phyloP scores from a whole-genome alignment of 1,284 basidiomycete species.

The Microbotryomycetes sp. region DNA sequence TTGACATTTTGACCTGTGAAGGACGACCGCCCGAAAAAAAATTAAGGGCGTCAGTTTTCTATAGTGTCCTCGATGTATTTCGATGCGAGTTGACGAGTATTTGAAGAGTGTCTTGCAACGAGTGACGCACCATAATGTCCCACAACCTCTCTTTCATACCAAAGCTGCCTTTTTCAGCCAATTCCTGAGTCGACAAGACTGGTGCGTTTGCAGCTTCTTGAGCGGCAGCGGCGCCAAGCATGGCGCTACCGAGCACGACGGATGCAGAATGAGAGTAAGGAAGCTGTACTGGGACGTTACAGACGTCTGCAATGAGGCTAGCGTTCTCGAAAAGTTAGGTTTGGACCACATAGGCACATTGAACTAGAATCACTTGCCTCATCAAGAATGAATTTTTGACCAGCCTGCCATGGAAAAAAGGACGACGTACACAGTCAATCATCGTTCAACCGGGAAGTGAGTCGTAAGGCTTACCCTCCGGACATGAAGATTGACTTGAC shows the following conservation, averaged over 20 bases:
- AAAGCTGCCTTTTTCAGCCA: constrained; percentile 47
- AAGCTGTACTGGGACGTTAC: constrained; percentile 73
- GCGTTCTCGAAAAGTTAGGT: neutral
- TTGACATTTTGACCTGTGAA: constrained; percentile 81
- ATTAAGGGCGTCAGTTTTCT: neutral
- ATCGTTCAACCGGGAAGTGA: constrained; percentile 47
- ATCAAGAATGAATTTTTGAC: constrained; percentile 76
- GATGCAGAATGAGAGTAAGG: constrained; percentile 67
- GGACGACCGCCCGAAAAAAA: neutral
- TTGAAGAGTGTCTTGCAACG: neutral
- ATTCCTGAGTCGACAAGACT: constrained; percentile 42
- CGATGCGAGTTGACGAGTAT: no score
- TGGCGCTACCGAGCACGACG: constrained; percentile 86
- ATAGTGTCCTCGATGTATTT: no score
- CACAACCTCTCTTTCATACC: constrained; percentile 66
- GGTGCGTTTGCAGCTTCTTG: constrained; percentile 44
- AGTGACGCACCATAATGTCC: constrained; percentile 72
- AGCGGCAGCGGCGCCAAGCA: constrained; percentile 82
- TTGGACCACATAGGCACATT: constrained; percentile 8
- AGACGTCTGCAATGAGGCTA: constrained; percentile 71
- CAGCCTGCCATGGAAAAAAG: constrained; percentile 49
- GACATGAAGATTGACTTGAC: constrained; percentile 86
- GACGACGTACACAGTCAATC: neutral
- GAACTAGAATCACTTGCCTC: constrained; percentile 43
- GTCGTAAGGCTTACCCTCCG: constrained; percentile 41